Evolutionary conservation across 2,329 filamentous ascomycete species (phyloP), one percentile per base, ranked within the genome.

Genomic region (Ampelomyces quisqualis): DNA sequence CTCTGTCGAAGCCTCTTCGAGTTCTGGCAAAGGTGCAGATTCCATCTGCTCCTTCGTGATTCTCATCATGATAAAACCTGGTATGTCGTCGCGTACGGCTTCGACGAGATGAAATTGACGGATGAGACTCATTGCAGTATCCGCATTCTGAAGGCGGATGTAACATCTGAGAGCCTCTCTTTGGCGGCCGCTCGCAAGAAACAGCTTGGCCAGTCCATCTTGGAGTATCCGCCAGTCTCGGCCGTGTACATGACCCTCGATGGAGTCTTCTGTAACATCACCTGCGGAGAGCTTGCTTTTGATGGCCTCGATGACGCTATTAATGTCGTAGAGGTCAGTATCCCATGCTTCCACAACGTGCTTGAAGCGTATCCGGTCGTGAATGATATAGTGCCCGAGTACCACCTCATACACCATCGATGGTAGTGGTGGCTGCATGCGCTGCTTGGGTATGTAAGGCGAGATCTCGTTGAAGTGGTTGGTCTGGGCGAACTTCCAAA

Each of bases 211-310:
- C 23, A 98, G 74, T 44, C 86, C 83, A 60, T 90, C 88, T 72
- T 90, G 83, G n/a, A 98, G 78, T 44, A 94, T 86, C 17, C 82
- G 81, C 91, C 91, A 97, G 60, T 97, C 90, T 39, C 85, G 75
- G 0, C 85, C 86, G 49, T 77, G 78, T 51, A 85, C 79, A 2
- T 85, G 85, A 43, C 82, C 82, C 58, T 93, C 85, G 23, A 90
- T 73, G 34, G 84, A 87, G 51, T 90, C 86, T 62, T 90, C 83
- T 2, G 79, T 78, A 3, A 90, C 80, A 57, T 90, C 84, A 8
- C 84, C 81, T 42, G 82, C 86, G 30, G 84, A 83, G 6, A 97
- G 77, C 58, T 91, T 89, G 40, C 88, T 86, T 62, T 95, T 86
- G 38, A 97, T 81, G 0, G 85, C 83, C 10, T 83, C 84, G 4